These are phyloP conservation scores for Pleoardoris graminearum DNA, from an alignment of 2,329 filamentous ascomycete genomes.

Conservation along the genomic window DNA sequence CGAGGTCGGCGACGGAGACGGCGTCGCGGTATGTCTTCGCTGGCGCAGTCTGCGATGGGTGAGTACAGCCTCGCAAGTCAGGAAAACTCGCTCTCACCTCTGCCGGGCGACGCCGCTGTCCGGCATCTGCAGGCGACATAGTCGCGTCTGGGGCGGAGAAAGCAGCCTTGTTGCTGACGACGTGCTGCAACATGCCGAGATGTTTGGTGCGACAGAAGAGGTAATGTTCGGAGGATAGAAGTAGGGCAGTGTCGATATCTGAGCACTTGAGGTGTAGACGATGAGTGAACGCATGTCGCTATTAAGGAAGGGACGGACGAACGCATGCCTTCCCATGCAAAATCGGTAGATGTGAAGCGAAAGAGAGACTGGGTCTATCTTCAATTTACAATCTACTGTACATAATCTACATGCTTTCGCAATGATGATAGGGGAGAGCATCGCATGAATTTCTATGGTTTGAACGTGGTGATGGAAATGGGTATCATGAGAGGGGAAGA, in stretches of 20 bases:
- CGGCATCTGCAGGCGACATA: too few species aligned
- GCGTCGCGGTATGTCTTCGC: too few species aligned
- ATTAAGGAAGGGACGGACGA: neutral
- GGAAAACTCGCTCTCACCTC: too few species aligned
- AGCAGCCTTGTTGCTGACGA: neutral
- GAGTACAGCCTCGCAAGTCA: too few species aligned
- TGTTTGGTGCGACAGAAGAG: neutral
- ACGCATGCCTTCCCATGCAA: neutral
- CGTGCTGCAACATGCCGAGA: neutral
- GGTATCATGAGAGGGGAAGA: slow-evolving; percentile 44
- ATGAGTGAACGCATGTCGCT: too few species aligned
- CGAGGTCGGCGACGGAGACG: too few species aligned
- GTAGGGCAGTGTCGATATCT: too few species aligned
- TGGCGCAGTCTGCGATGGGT: too few species aligned
- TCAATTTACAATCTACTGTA: neutral
- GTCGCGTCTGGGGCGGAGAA: neutral
- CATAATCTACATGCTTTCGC: slow-evolving; percentile 1
- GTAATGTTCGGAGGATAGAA: neutral
- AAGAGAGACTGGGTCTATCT: too few species aligned
- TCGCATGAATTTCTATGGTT: neutral
- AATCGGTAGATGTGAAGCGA: too few species aligned
- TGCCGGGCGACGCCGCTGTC: too few species aligned
- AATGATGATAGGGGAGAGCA: neutral
- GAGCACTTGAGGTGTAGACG: too few species aligned
- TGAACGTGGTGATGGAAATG: slow-evolving; percentile 8